Evolutionary conservation across 192 early-diverging fungal species (phyloP), one percentile per base, ranked within the genome.

Genomic region (Linderina pennispora): DNA sequence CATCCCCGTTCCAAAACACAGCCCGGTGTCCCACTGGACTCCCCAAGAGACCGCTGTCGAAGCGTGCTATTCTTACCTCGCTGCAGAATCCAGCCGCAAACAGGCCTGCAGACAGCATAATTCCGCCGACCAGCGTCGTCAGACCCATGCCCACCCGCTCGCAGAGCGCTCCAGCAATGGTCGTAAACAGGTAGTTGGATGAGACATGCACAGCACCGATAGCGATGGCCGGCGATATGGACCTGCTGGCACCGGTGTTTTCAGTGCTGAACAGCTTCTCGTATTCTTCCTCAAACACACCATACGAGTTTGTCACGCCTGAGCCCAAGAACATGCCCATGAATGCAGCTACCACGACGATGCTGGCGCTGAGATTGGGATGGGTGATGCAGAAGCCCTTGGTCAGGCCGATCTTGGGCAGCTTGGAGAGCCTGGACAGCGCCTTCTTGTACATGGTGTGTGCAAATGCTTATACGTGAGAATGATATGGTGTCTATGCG

Each of bases 241-340:
- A 52, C 4, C 32, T 31, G 4, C 13, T 26, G 19, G 19, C 14
- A 1, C 31, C 32, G 21, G 32, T 19, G 11, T 21, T 23, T 4
- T 38, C 55, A 56, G 46, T 58, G 51, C 60, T 71, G 43, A 43
- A 71, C 17, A 39, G 40, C 44, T 59, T 58, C 43, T 71, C 67
- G 23, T 71, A 71, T 19, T 71, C 67, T 18, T 71, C 67, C 17
- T 71, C 67, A 55, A 59, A 71, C 11, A 71, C 43, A 14, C 67
- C 67, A 22, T 71, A 71, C 20, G 67, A 71, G 56, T 71, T 71
- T 41, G 67, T 71, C 22, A 62, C 45, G 4, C 67, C 67, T 2
- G 67, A 37, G 1, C 55, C 67, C 8, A 71, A 48, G 36, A 71
- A 58, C 67, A 71, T 71, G 32, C 67, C 67, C 5, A 58, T 31